A percentile compares a stretch with the other conserved stretches of the same genome.
Evolutionary conservation across 345 rosid genomes (phyloP).

Genomic region (rapeseed (Brassica napus)): Da-Ae NC_063438.1:17199501-17200000

Average conservation of each 20-base stretch:
- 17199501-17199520: background rate
- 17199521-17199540: background rate
- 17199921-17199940: background rate
- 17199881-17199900: background rate
- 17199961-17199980: background rate
- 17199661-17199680: background rate
- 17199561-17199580: background rate
- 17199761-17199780: background rate
- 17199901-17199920: background rate
- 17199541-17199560: background rate
- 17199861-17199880: background rate
- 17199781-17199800: background rate
- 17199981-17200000: background rate
- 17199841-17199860: background rate
- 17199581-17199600: background rate
- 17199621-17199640: background rate
- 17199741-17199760: background rate
- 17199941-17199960: background rate
- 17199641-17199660: background rate
- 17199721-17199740: background rate
- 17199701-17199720: background rate
- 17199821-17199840: background rate
- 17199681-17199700: background rate
- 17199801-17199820: background rate
- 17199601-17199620: background rate